These are phyloP conservation scores for Russula lepida DNA, from an alignment of 768 basidiomycete genomes.

Conservation along the genomic window DNA sequence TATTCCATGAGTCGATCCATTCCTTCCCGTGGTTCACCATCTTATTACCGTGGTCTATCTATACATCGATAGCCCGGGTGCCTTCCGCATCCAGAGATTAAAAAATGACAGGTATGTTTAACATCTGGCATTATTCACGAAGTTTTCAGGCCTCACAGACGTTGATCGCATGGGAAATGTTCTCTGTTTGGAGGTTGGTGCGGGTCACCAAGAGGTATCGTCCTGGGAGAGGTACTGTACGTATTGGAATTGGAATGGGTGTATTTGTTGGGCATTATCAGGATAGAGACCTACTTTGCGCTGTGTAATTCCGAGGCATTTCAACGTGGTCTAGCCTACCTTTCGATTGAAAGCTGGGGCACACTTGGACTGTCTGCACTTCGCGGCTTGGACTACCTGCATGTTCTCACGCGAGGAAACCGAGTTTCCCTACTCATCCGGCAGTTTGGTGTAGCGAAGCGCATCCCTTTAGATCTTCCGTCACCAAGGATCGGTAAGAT, in stretches of 20 bases:
- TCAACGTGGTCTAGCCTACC: neutral
- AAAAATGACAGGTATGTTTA: too few relatives aligned
- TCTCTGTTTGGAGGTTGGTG: constrained; percentile 72
- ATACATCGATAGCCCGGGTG: too few relatives aligned
- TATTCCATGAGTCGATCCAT: constrained; percentile 40
- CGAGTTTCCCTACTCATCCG: neutral
- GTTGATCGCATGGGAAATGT: constrained; percentile 79
- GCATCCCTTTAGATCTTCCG: neutral
- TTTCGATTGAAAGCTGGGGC: neutral
- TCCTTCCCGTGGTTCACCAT: too few relatives aligned
- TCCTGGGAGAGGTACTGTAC: constrained; percentile 1
- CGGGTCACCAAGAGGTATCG: constrained; percentile 73
- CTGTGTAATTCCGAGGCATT: neutral
- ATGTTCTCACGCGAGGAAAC: neutral
- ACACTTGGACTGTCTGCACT: too few relatives aligned
- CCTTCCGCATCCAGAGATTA: too few relatives aligned
- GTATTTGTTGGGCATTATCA: neutral
- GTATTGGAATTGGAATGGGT: constrained; percentile 8
- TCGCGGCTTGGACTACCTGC: neutral
- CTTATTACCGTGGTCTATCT: too few relatives aligned
- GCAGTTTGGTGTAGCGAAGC: neutral
- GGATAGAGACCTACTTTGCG: too few relatives aligned
- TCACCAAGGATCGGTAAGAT: too few relatives aligned
- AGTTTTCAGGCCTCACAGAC: constrained; percentile 62
- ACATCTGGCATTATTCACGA: constrained; percentile 63